Evolutionary conservation across 345 rosid genomes (phyloP), one percentile per base, ranked within the genome.

Genomic region (Citrus unshiu): DNA sequence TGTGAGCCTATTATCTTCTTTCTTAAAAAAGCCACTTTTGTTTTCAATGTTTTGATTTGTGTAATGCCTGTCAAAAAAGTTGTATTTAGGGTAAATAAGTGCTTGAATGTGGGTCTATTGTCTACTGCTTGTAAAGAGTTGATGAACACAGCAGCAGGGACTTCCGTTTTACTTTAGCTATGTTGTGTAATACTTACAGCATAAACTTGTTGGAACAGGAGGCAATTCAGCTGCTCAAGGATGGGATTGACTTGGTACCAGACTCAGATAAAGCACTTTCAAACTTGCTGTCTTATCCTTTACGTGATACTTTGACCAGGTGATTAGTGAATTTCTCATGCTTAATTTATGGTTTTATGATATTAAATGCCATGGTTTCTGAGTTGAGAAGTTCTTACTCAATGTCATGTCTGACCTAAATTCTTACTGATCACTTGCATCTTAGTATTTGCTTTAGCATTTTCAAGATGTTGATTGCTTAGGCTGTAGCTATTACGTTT

Each of bases 201-300:
- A 29, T 73, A 56, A 67, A 70, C 71, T 77, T 84, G 63, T 57
- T 70, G 86, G 67, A 74, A 77, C 91, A 95, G 98, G 99, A 93
- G 84, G 97, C 97, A 6, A 85, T 89, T 68, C 88, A 89, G 83
- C 92, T 95, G 77, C 96, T 93, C 63, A 91, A 93, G 90, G 98
- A 95, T 89, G 98, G 95, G 75, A 92, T 95, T 88, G 99, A 95
- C 83, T 84, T 93, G 89, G 89, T 92, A 81, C 85, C 97, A 19
- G 99, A 93, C 78, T 86, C 99, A n/a, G 98, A 93, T 71, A 86
- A 90, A 86, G 95, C 80, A 46, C 90, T 95, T 25, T 85, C 90
- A 62, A 89, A 91, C 76, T 88, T 95, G 86, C 83, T 93, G 37
- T 92, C 99, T 62, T 95, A 92, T 89, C 99, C 99, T 74, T 80